phyloP scores from a whole-genome alignment of 108 stramenopile species.

The Cylindrotheca fusiformis region DNA sequence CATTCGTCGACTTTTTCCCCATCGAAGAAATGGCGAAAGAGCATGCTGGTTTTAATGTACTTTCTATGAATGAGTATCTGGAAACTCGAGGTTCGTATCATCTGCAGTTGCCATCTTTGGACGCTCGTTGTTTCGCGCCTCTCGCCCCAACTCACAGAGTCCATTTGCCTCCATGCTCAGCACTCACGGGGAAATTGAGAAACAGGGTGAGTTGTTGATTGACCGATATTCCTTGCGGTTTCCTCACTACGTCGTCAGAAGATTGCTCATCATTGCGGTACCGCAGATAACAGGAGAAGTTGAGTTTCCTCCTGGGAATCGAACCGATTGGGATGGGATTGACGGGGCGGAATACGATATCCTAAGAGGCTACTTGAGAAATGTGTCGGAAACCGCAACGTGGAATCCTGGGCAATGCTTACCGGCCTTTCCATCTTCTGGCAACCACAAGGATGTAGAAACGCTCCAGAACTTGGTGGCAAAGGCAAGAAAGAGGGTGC shows the following conservation, averaged over 20 bases:
- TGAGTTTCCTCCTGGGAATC: slow-evolving; percentile 69
- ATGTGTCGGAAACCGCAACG: slow-evolving; percentile 20
- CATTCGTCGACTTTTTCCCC: slow-evolving; percentile 50
- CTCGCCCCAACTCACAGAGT: not conserved
- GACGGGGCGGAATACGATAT: slow-evolving; percentile 19
- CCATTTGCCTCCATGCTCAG: not conserved
- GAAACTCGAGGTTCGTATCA: slow-evolving; percentile 12
- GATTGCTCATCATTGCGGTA: not conserved
- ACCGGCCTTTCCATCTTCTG: slow-evolving; percentile 75
- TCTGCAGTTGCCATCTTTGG: no score
- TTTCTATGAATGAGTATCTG: slow-evolving; percentile 90
- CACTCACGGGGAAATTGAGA: slow-evolving; percentile 12
- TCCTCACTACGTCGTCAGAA: not conserved
- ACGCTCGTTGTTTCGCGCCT: no score
- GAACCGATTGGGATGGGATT: slow-evolving; percentile 78
- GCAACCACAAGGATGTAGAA: slow-evolving; percentile 52
- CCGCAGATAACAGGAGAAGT: slow-evolving; percentile 43
- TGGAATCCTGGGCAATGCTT: slow-evolving; percentile 70
- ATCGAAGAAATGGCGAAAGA: slow-evolving; percentile 65
- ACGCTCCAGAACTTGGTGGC: slow-evolving; percentile 35
- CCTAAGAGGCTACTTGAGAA: slow-evolving; percentile 24
- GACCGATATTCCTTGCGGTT: not conserved
- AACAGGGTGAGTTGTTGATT: not conserved
- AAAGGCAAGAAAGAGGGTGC: slow-evolving; percentile 21
- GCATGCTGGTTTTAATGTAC: slow-evolving; percentile 80